Evolutionary conservation across 1,139 yeast species (phyloP).

Genomic region (Taphrina confusa): DNA sequence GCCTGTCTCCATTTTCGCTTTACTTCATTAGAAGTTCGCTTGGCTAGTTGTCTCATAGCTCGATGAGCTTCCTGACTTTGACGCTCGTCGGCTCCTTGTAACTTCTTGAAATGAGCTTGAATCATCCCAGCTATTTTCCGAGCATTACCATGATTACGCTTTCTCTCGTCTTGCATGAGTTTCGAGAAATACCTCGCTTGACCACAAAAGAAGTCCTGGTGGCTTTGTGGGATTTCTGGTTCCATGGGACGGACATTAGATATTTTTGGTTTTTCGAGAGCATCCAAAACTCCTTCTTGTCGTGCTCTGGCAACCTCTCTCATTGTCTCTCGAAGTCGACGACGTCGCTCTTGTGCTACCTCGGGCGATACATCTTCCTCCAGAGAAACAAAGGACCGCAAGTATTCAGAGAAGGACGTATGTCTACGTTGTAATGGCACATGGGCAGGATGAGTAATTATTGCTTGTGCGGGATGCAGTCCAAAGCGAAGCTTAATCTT

Average conservation of each 20-base stretch:
- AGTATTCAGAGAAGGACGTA: slow-evolving; percentile 50
- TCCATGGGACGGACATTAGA: slow-evolving; percentile 48
- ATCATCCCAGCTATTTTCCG: slow-evolving; percentile 77
- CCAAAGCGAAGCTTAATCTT: slow-evolving; percentile 15
- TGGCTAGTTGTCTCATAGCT: slow-evolving; percentile 63
- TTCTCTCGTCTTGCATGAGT: slow-evolving; percentile 67
- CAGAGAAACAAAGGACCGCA: slow-evolving; percentile 57
- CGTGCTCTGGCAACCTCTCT: slow-evolving; percentile 59
- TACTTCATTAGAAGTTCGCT: slow-evolving; percentile 78
- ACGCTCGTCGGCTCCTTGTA: slow-evolving; percentile 86
- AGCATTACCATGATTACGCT: slow-evolving; percentile 65
- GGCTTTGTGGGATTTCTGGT: slow-evolving; percentile 41
- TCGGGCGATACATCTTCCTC: slow-evolving; percentile 59
- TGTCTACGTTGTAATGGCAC: slow-evolving; percentile 51
- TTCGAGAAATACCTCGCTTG: slow-evolving; percentile 78
- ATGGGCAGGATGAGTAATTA: slow-evolving; percentile 79
- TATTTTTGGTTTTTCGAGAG: slow-evolving; percentile 49
- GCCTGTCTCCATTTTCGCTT: slow-evolving; percentile 91
- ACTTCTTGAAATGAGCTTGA: slow-evolving; percentile 81
- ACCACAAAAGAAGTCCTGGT: slow-evolving; percentile 68
- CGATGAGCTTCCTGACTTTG: slow-evolving; percentile 61
- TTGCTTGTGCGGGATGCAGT: slow-evolving; percentile 47
- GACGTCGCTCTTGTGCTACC: slow-evolving; percentile 51
- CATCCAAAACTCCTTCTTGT: slow-evolving; percentile 53
- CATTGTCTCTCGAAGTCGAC: slow-evolving; percentile 52